phyloP scores from a whole-genome alignment of 306 rosid species.

The Sicyos edulis region DNA sequence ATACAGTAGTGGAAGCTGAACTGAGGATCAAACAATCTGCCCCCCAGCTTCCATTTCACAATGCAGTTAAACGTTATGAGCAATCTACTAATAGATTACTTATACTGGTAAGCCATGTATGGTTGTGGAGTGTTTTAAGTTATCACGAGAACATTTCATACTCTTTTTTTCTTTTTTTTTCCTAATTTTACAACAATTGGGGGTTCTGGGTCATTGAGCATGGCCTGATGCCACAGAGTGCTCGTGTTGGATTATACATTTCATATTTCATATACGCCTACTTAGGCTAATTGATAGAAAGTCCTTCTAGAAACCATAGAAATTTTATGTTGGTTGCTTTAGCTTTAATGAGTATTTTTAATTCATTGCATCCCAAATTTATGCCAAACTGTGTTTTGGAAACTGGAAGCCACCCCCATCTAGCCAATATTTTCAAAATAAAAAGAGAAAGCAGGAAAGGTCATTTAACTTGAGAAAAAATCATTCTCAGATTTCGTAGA shows the following conservation, averaged over 20 bases:
- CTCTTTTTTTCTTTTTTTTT: too few species aligned
- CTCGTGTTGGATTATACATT: too few species aligned
- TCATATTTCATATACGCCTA: neutral
- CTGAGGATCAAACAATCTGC: slow-evolving; percentile 39
- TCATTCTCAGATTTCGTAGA: neutral
- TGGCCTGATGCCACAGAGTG: too few species aligned
- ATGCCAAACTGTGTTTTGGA: neutral
- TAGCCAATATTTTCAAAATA: neutral
- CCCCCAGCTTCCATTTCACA: slow-evolving; percentile 51
- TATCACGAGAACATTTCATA: neutral
- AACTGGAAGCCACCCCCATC: neutral
- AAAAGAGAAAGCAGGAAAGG: neutral
- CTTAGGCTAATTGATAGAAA: neutral
- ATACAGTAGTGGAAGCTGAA: slow-evolving; percentile 64
- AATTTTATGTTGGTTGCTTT: neutral
- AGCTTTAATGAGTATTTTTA: neutral
- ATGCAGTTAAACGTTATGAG: slow-evolving; percentile 49
- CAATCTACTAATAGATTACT: slow-evolving; percentile 70
- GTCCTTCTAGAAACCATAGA: neutral
- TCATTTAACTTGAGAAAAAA: neutral
- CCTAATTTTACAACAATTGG: too few species aligned
- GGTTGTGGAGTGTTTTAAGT: neutral
- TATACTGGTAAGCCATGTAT: slow-evolving; percentile 57
- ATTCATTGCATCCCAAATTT: neutral
- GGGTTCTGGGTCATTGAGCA: too few species aligned